Evolutionary conservation across 371 early-diverging fungal species (phyloP), one percentile per base, ranked within the genome.

Genomic region (Rhizopus microsporus): DNA sequence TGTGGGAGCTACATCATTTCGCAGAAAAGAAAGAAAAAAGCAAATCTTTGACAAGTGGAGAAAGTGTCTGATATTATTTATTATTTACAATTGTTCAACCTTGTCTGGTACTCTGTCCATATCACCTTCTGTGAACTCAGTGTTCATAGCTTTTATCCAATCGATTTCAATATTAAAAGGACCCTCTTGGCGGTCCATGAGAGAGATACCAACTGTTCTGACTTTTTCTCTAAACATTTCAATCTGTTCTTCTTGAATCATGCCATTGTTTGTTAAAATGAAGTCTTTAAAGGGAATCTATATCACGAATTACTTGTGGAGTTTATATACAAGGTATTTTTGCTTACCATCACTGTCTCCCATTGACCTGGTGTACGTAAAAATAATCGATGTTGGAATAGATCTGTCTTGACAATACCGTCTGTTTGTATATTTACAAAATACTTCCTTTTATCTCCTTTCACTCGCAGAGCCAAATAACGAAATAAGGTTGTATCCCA

Each of bases 241-340:
- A 15, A 93, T 78, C 67, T 97, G 95, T 15, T 88, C 81, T 44
- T 91, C 88, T 59, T 93, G 88, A 51, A 92, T 84, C 54, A 86
- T 83, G 30, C 96, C 94, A 59, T 95, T 89, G 63, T 88, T 89
- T 4, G 96, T 95, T 51, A 94, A 77, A 29, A 94, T 88, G 67
- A 97, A 97, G 65, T 93, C 92, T 35, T 86, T 84, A 68, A 95
- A 94, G 5, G 96, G 96, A 51, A 97, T 90, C 87, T 93, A 72
- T 13, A 40, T 8, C 4, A 8, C 16, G 7, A 16, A 8, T 17
- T 34, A 23, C 23, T 23, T 23, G 23, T 23, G 23, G 23, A 23
- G 23, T 23, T 35, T 55, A 16, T 13, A n/a, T 13, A 13, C 50
- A 42, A 51, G 50, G 16, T 30, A 32, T n/a, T 50, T 38, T 8